A percentile compares a stretch with the other conserved stretches of the same genome.
These are phyloP conservation scores for Yamadazyma insecticola DNA, from an alignment of 805 yeast genomes.

Conservation along the genomic window DNA sequence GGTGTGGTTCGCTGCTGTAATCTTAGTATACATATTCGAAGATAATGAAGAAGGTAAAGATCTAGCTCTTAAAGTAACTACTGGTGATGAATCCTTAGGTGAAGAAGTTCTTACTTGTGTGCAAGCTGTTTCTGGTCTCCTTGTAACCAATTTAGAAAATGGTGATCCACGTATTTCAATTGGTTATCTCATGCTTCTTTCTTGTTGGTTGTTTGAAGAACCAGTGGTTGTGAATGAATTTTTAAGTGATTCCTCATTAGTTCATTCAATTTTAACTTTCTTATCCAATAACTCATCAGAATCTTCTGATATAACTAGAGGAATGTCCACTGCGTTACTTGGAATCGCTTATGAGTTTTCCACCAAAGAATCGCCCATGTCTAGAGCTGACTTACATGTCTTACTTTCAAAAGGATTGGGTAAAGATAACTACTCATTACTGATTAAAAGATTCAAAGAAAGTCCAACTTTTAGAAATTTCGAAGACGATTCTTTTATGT, in stretches of 20 bases:
- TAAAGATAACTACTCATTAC: slow-evolving; percentile 69
- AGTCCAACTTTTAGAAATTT: slow-evolving; percentile 50
- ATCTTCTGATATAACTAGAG: slow-evolving; percentile 54
- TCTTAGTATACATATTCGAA: slow-evolving; percentile 59
- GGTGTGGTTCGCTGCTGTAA: slow-evolving; percentile 74
- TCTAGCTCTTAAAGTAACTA: slow-evolving; percentile 42
- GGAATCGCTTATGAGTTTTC: slow-evolving; percentile 82
- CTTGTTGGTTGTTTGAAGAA: slow-evolving; percentile 77
- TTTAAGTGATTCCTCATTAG: slow-evolving; percentile 58
- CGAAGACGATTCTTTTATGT: slow-evolving; percentile 45
- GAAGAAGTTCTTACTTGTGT: slow-evolving; percentile 69
- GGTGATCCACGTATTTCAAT: slow-evolving; percentile 71
- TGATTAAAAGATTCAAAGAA: slow-evolving; percentile 69
- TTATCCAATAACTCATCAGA: slow-evolving; percentile 47
- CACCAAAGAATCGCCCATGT: slow-evolving; percentile 53
- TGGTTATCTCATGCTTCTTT: slow-evolving; percentile 71
- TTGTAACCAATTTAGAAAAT: slow-evolving; percentile 57
- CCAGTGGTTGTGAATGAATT: slow-evolving; percentile 71
- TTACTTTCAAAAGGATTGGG: slow-evolving; percentile 73
- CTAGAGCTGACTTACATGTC: slow-evolving; percentile 56
- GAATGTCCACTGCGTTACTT: slow-evolving; percentile 64
- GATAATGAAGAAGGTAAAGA: slow-evolving; percentile 48
- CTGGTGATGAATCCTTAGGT: slow-evolving; percentile 56
- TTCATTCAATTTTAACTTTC: slow-evolving; percentile 65
- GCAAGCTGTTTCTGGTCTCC: slow-evolving; percentile 72